Conservation (phyloP, 2,329 filamentous ascomycete genomes). For the Beauveria medogensis region DNA sequence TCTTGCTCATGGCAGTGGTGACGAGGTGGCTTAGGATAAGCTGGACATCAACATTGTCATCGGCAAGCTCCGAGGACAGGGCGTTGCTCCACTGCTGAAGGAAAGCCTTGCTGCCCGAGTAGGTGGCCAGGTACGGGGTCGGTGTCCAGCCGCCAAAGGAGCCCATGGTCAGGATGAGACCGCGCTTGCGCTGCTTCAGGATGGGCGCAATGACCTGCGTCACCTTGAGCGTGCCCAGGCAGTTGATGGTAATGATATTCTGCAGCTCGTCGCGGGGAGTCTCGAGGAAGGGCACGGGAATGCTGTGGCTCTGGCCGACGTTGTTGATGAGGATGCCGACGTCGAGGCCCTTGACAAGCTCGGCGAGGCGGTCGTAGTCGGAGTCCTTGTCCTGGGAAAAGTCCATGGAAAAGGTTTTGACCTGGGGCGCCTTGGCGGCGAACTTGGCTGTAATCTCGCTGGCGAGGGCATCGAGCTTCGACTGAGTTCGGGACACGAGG, state of each 20-base stretch:
- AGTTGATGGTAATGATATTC: constrained; percentile 93
- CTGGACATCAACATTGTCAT: constrained; percentile 79
- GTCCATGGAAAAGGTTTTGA: constrained; percentile 83
- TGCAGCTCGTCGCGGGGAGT: constrained; percentile 73
- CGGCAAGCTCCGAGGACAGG: constrained; percentile 72
- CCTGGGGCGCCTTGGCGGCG: constrained; percentile 52
- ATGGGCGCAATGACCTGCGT: constrained; percentile 79
- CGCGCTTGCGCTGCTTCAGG: constrained; percentile 75
- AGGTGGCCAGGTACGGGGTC: constrained; percentile 86
- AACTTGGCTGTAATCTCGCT: constrained; percentile 66
- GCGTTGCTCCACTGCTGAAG: constrained; percentile 92
- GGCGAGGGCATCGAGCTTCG: constrained; percentile 75
- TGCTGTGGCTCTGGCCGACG: constrained; percentile 87
- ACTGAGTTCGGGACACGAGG: constrained; percentile 89
- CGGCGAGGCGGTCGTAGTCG: constrained; percentile 69
- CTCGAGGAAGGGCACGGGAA: constrained; percentile 80
- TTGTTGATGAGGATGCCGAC: constrained; percentile 92
- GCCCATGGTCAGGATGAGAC: constrained; percentile 93
- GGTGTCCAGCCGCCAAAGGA: constrained; percentile 91
- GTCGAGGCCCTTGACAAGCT: constrained; percentile 64
- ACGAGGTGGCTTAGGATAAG: constrained; percentile 88
- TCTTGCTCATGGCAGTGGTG: constrained; percentile 94
- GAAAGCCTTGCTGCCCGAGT: constrained; percentile 97
- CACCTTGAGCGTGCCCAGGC: constrained; percentile 77
- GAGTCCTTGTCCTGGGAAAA: constrained; percentile 70